Conservation (phyloP, 257 asterid species). For the Fraxinus excelsior region DNA sequence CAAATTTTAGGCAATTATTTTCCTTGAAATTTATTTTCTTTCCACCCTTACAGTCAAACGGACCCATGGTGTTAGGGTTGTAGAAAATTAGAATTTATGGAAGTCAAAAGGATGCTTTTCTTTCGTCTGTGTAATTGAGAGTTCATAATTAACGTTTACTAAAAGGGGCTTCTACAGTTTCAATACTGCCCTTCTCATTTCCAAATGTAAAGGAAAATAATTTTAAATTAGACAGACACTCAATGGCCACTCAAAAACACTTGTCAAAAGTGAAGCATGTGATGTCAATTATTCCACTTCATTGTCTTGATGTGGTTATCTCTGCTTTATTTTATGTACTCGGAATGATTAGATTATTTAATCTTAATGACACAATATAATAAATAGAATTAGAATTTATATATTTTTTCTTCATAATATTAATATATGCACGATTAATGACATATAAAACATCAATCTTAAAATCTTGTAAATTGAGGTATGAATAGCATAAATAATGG, state of each 20-base stretch:
- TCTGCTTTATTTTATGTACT: not conserved
- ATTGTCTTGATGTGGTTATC: not conserved
- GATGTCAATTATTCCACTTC: conserved; percentile 36
- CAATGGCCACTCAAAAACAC: conserved; percentile 20
- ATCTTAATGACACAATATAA: too few relatives aligned
- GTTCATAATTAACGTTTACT: conserved; percentile 33
- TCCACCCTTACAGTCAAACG: too few relatives aligned
- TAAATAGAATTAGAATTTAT: too few relatives aligned
- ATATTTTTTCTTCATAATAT: too few relatives aligned
- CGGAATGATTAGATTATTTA: too few relatives aligned
- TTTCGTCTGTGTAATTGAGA: conserved; percentile 25
- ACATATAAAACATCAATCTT: too few relatives aligned
- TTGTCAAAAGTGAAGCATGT: conserved; percentile 44
- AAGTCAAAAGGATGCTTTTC: conserved; percentile 34
- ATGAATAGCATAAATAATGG: too few relatives aligned
- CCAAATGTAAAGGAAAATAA: conserved; percentile 13
- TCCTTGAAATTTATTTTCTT: too few relatives aligned
- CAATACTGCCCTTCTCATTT: conserved; percentile 25
- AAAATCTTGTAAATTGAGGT: too few relatives aligned
- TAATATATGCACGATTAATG: too few relatives aligned
- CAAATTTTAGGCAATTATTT: too few relatives aligned
- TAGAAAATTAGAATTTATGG: not conserved
- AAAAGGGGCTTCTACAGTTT: conserved; percentile 26
- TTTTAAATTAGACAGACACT: conserved; percentile 10
- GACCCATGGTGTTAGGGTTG: too few relatives aligned